A percentile compares a stretch with the other conserved stretches of the same genome.
phyloP scores from a whole-genome alignment of 73 alveolate species.

The Paramecium bursaria region DNA sequence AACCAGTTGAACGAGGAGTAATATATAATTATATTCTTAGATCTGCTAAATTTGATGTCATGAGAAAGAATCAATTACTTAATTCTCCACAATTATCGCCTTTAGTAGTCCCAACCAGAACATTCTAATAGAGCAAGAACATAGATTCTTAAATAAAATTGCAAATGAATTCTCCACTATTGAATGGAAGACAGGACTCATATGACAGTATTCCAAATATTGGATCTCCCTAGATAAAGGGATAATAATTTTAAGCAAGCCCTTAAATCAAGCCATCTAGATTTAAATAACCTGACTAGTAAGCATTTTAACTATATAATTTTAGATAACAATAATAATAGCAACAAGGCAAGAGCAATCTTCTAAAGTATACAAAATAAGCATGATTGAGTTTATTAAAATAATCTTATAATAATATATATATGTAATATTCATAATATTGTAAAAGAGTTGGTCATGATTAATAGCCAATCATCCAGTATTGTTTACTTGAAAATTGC shows the following conservation, averaged over 20 bases:
- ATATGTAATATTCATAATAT: too few relatives aligned
- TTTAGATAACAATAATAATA: too few relatives aligned
- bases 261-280: constrained; percentile 34
- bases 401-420: too few relatives aligned
- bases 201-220: constrained; percentile 28
- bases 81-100: constrained; percentile 51
- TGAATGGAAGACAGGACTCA: constrained; percentile 28
- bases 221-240: neutral
- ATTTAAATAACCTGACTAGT: constrained; percentile 38
- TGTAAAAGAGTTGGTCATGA: too few relatives aligned
- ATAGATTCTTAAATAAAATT: constrained; percentile 35
- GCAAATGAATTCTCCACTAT: constrained; percentile 20
- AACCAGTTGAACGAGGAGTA: constrained; percentile 48
- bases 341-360: too few relatives aligned
- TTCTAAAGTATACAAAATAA: too few relatives aligned
- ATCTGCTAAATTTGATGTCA: constrained; percentile 30
- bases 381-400: too few relatives aligned
- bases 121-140: neutral
- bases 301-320: too few relatives aligned
- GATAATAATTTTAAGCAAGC: constrained; percentile 13
- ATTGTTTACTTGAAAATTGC: too few relatives aligned
- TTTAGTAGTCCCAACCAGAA: constrained; percentile 4
- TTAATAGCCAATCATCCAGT: too few relatives aligned
- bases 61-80: constrained; percentile 10
- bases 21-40: neutral